A percentile compares a stretch with the other conserved stretches of the same genome.
Evolutionary conservation across 805 yeast genomes (phyloP).

Genomic region (Ogataea glucozyma): DNA sequence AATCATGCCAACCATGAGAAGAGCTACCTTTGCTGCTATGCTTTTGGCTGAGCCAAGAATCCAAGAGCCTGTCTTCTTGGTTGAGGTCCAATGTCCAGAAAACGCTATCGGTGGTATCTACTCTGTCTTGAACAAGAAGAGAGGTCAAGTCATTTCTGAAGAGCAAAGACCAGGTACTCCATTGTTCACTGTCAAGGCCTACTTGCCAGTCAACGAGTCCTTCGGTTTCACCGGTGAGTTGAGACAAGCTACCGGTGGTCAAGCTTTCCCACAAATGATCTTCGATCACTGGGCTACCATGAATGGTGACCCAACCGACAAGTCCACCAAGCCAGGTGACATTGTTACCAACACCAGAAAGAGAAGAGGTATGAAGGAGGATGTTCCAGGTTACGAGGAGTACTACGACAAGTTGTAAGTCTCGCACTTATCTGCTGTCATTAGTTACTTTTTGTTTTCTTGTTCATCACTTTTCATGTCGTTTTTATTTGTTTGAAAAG

Average conservation of each 20-base stretch:
- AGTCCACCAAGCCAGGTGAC: slow-evolving; percentile 65
- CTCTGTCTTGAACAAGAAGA: slow-evolving; percentile 98
- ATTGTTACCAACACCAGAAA: slow-evolving; percentile 69
- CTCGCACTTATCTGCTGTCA: slow-evolving; percentile 16
- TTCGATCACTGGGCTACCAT: slow-evolving; percentile 97
- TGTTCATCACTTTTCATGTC: slow-evolving; percentile 3
- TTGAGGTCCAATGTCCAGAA: slow-evolving; percentile 99
- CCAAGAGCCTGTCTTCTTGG: slow-evolving; percentile 99
- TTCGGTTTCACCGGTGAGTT: slow-evolving; percentile 99
- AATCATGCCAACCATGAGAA: slow-evolving; percentile 99
- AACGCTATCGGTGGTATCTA: slow-evolving; percentile 99
- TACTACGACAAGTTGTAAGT: slow-evolving; percentile 88
- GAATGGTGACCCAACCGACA: slow-evolving; percentile 91
- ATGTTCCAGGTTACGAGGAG: slow-evolving; percentile 99
- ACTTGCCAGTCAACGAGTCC: slow-evolving; percentile 99
- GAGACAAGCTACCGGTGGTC: slow-evolving; percentile 99
- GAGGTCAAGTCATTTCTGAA: slow-evolving; percentile 99
- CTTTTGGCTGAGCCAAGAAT: slow-evolving; percentile 98
- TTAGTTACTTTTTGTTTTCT: slow-evolving; percentile 19
- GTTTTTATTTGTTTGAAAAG: slow-evolving; percentile 7
- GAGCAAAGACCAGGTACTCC: slow-evolving; percentile 99
- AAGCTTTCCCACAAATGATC: slow-evolving; percentile 99
- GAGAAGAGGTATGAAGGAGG: slow-evolving; percentile 96
- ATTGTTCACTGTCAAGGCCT: slow-evolving; percentile 98
- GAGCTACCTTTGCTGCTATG: slow-evolving; percentile 98